Evolutionary conservation across 2,329 filamentous ascomycete species (phyloP).

Genomic region (Stemphylium beticola): DNA sequence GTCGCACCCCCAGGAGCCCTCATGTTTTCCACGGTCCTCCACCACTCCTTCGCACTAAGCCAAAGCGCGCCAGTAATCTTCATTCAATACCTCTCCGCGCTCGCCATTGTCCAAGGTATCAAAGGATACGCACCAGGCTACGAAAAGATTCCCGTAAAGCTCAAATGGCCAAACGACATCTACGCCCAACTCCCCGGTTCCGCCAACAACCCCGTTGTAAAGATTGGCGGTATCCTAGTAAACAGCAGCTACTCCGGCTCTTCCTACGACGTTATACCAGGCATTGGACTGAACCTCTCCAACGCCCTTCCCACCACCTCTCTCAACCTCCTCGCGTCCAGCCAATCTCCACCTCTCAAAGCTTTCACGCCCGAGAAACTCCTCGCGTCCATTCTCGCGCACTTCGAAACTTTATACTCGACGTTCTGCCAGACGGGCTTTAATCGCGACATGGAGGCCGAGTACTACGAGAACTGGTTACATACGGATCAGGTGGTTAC

Average conservation of each 20-base stretch:
- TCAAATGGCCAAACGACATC: conserved; percentile 99
- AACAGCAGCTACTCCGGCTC: conserved; percentile 81
- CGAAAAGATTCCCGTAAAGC: conserved; percentile 74
- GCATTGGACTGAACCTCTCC: conserved; percentile 80
- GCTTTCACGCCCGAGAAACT: conserved; percentile 78
- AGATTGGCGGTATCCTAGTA: conserved; percentile 91
- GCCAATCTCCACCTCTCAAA: conserved; percentile 45
- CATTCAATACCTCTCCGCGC: conserved; percentile 88
- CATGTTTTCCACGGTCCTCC: conserved; percentile 87
- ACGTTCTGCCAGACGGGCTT: conserved; percentile 80
- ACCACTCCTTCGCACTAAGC: conserved; percentile 77
- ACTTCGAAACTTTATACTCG: conserved; percentile 77
- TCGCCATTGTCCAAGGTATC: conserved; percentile 85
- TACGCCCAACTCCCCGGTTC: conserved; percentile 57
- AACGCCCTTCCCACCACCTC: conserved; percentile 88
- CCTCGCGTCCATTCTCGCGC: conserved; percentile 78
- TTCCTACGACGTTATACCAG: conserved; percentile 83
- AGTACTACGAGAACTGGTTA: conserved; percentile 74
- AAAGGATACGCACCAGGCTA: conserved; percentile 80
- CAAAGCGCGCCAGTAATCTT: conserved; percentile 83
- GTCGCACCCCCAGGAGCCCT: conserved; percentile 85
- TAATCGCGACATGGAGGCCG: conserved; percentile 70
- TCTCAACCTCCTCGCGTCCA: conserved; percentile 71
- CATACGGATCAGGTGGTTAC: conserved; percentile 72
- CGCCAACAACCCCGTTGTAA: conserved; percentile 69